Base-by-base conservation (phyloP, 2,329 filamentous ascomycete species). In the Aspergillus floridensis region DNA sequence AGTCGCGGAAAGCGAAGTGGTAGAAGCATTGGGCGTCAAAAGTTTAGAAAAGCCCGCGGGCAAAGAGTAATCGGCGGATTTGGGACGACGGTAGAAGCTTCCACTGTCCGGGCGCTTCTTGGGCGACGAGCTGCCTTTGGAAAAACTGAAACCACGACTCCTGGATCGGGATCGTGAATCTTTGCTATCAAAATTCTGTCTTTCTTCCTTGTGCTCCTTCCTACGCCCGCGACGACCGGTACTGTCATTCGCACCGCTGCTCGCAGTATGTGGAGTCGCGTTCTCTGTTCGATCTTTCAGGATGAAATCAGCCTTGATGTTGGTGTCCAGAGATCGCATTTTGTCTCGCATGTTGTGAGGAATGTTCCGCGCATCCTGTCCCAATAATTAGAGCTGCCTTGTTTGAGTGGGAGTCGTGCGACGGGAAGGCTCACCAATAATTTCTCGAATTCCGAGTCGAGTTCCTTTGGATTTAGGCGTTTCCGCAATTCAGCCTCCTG, bases 241-340 rank as follows among this genome's bases (percentile, higher is more conserved):
- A 41, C 66, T 64, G 56, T 70, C 68, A 29, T 63, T 69, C 41
- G 65, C 65, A 58, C 63, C 61, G 5, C 70, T 65, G 49, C 69
- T 80, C 74, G 67, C 79, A 81, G 65, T 74, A 77, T 63, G 79
- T 65, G 77, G 79, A 70, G 73, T 77, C 69, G 72, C 79, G 76
- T 83, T 87, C 73, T 89, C 89, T 6, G 85, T 86, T 81, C 90
- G 91, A 72, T 97, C 91, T 73, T 96, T 93, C 56, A 89, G 88
- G 68, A 98, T 92, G 69, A 99, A 96, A 71, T 98, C 93, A 72
- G 92, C 91, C 77, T 99, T 99, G 79, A 98, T 93, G 38, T 90
- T 89, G 65, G 91, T 84, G 63, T 91, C 92, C 61, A 99, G 80
- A 58, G 88, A 93, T 49, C 93, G 86, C 92, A 99, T 97, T 78